A percentile compares a stretch with the other conserved stretches of the same genome.
These are phyloP conservation scores for Podaxis carcinomalis DNA, from an alignment of 768 basidiomycete genomes.

Conservation along the genomic window DNA sequence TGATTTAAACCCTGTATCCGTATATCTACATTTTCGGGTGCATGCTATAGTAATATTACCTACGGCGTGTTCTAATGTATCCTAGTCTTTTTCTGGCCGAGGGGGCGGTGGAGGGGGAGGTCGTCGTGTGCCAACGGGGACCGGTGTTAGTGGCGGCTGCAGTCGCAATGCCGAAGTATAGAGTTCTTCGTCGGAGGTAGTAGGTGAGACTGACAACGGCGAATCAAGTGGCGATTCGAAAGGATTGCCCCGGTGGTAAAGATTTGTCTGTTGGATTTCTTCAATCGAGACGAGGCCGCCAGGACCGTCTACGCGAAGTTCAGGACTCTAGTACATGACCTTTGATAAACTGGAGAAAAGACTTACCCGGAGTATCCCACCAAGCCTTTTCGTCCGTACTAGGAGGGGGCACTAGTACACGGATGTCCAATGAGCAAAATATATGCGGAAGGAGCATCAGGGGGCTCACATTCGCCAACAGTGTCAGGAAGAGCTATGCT, in stretches of 20 bases:
- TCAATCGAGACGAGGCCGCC: slow-evolving; percentile 47
- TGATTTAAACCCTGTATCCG: slow-evolving; percentile 47
- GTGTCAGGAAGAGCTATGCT: slow-evolving; percentile 46
- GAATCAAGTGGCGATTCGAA: slow-evolving; percentile 70
- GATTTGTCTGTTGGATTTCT: slow-evolving; percentile 31
- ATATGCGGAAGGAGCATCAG: neutral
- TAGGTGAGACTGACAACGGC: slow-evolving; percentile 67
- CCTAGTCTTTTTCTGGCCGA: slow-evolving; percentile 15
- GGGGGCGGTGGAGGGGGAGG: slow-evolving; percentile 33
- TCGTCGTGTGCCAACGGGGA: slow-evolving; percentile 21
- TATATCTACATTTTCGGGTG: slow-evolving; percentile 1
- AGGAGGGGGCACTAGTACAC: slow-evolving; percentile 69
- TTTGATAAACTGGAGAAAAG: slow-evolving; percentile 2
- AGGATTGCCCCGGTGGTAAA: slow-evolving; percentile 48
- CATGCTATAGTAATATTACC: slow-evolving; percentile 1
- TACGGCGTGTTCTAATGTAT: neutral
- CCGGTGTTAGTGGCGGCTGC: slow-evolving; percentile 66
- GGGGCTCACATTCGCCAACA: slow-evolving; percentile 38
- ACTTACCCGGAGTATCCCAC: slow-evolving; percentile 73
- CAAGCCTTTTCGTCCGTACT: slow-evolving; percentile 74
- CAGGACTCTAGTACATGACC: neutral
- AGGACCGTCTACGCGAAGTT: slow-evolving; percentile 43
- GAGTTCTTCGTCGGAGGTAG: slow-evolving; percentile 82
- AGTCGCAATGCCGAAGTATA: slow-evolving; percentile 71
- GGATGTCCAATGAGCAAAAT: slow-evolving; percentile 7